Conservation (phyloP, 495 filamentous ascomycete species). For the Penicillium lividum region DNA sequence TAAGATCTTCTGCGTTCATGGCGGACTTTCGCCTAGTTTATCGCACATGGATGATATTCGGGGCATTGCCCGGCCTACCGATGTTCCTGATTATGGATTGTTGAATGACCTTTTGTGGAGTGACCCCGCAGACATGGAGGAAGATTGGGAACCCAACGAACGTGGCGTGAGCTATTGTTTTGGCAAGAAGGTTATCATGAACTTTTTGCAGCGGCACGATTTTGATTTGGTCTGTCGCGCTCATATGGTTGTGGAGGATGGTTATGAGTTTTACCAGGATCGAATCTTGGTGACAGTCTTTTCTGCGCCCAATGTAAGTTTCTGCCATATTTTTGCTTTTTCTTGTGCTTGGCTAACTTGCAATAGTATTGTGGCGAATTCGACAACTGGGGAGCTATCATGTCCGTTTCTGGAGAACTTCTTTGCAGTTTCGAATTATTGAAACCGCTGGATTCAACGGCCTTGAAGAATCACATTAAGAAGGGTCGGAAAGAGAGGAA, state of each 20-base stretch:
- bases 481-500: slow-evolving; percentile 90
- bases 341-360: slow-evolving; percentile 23
- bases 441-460: slow-evolving; percentile 95
- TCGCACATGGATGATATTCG: slow-evolving; percentile 98
- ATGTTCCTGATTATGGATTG: slow-evolving; percentile 96
- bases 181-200: slow-evolving; percentile 96
- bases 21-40: slow-evolving; percentile 88
- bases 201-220: slow-evolving; percentile 91
- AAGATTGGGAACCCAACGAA: slow-evolving; percentile 97
- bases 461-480: slow-evolving; percentile 98
- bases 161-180: slow-evolving; percentile 98
- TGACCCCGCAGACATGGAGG: slow-evolving; percentile 96
- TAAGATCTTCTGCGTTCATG: slow-evolving; percentile 99
- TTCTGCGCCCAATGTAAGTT: slow-evolving; percentile 91
- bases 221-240: slow-evolving; percentile 97
- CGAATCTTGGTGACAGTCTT: slow-evolving; percentile 96
- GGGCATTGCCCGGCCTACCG: slow-evolving; percentile 90
- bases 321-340: slow-evolving; percentile 3
- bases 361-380: slow-evolving; percentile 96
- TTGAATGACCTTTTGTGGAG: slow-evolving; percentile 98
- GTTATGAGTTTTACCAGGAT: slow-evolving; percentile 98
- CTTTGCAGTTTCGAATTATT: slow-evolving; percentile 96
- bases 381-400: slow-evolving; percentile 98
- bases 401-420: slow-evolving; percentile 92
- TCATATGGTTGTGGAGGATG: slow-evolving; percentile 99